phyloP scores from a whole-genome alignment of 2,329 filamentous ascomycete genomes.

The Rhynchosporium secalis region DNA sequence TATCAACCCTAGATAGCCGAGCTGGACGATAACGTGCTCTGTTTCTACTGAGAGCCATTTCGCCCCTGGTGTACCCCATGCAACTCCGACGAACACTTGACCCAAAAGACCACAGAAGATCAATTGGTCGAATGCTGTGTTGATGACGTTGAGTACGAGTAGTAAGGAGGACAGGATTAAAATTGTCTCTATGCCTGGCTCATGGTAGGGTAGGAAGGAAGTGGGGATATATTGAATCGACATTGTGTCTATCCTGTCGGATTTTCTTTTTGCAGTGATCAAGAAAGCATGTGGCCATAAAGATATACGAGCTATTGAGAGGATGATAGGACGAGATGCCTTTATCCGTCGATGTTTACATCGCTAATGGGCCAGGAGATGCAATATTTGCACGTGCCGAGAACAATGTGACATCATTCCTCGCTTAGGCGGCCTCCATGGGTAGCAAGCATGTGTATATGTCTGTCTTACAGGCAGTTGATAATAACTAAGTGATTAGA shows the following conservation, averaged over 20 bases:
- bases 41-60: conserved; percentile 51
- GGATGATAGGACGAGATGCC: neutral
- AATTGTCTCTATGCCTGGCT: conserved; percentile 59
- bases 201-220: conserved; percentile 53
- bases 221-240: neutral
- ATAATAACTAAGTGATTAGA: too few species aligned
- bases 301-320: too few species aligned
- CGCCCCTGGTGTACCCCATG: conserved; percentile 10
- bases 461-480: too few species aligned
- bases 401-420: neutral
- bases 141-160: conserved; percentile 59
- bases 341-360: neutral
- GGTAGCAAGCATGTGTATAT: too few species aligned
- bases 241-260: neutral
- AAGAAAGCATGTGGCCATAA: neutral
- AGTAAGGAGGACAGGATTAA: conserved; percentile 62
- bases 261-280: neutral
- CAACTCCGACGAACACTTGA: conserved; percentile 10
- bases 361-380: neutral
- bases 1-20: conserved; percentile 71
- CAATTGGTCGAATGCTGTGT: conserved; percentile 41
- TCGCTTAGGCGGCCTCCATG: too few species aligned
- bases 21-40: conserved; percentile 58
- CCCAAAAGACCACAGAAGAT: conserved; percentile 10
- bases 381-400: neutral